A percentile compares a stretch with the other conserved stretches of the same genome.
These are phyloP conservation scores for Agapanthus africanus DNA, from an alignment of 106 monocot genomes.

Conservation along the genomic window DNA sequence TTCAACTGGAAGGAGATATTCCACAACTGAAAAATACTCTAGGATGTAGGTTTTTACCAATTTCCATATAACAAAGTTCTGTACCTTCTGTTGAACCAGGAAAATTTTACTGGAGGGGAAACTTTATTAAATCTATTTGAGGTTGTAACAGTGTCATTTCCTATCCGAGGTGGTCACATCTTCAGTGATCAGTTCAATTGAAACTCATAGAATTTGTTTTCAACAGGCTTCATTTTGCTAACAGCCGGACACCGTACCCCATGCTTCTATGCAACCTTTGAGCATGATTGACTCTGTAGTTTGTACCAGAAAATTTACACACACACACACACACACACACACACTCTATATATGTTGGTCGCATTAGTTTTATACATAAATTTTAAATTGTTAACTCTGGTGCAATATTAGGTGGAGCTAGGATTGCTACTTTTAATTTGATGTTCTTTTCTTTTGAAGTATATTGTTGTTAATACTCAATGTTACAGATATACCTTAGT, in stretches of 20 bases:
- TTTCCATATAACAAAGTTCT: neutral
- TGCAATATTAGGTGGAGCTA: neutral
- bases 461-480: neutral
- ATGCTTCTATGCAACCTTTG: too few relatives aligned
- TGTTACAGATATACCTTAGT: neutral
- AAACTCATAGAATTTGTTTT: neutral
- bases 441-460: neutral
- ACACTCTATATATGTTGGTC: neutral
- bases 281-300: too few relatives aligned
- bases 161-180: neutral
- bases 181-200: neutral
- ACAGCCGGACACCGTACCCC: too few relatives aligned
- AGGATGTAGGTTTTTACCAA: neutral
- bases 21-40: neutral
- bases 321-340: too few relatives aligned
- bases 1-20: neutral
- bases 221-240: neutral
- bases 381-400: neutral
- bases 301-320: too few relatives aligned
- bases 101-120: neutral
- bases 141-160: neutral
- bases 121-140: too few relatives aligned
- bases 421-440: neutral
- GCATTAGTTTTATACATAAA: neutral
- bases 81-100: neutral